Percentiles rank a stretch among this genome's conserved stretches.
These are phyloP conservation scores for Populus simonii DNA, from an alignment of 345 rosid genomes.

Conservation along the genomic window DNA sequence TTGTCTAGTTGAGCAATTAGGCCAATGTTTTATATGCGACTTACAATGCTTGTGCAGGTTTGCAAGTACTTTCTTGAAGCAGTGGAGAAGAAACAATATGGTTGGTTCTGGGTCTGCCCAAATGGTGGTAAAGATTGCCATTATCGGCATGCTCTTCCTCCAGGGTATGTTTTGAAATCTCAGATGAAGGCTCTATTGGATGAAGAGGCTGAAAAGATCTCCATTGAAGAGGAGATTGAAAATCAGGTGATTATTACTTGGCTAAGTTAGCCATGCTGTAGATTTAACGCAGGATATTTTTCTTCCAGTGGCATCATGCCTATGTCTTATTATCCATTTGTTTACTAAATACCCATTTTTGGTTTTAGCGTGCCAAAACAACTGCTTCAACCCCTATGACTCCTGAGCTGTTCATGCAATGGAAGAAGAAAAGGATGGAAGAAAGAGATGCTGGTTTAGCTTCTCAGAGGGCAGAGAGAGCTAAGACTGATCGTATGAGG, in stretches of 20 bases:
- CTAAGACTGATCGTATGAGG: constrained; percentile 99
- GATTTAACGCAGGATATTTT: background rate
- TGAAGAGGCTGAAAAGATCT: constrained; percentile 69
- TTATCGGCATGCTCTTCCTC: constrained; percentile 97
- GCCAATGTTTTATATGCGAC: background rate
- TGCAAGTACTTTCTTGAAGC: constrained; percentile 95
- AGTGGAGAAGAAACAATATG: constrained; percentile 95
- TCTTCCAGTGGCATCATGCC: background rate
- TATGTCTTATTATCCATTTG: background rate
- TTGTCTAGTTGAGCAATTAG: background rate
- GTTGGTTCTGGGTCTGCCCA: constrained; percentile 97
- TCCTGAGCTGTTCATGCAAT: constrained; percentile 78
- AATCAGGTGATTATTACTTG: constrained; percentile 52
- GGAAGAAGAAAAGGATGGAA: constrained; percentile 81
- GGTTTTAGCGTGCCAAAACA: constrained; percentile 65
- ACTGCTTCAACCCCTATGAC: constrained; percentile 74
- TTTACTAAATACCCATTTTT: constrained; percentile 5
- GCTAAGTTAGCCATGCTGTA: constrained; percentile 3
- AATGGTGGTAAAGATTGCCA: constrained; percentile 84
- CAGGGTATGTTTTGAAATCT: constrained; percentile 85
- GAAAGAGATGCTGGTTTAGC: constrained; percentile 85
- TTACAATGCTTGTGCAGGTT: constrained; percentile 43
- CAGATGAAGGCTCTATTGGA: constrained; percentile 97
- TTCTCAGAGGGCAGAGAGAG: constrained; percentile 83
- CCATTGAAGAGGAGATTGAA: constrained; percentile 92